Evolutionary conservation across 2,329 filamentous ascomycete species (phyloP), one percentile per base, ranked within the genome.

Genomic region (Xylogone sp.): DNA sequence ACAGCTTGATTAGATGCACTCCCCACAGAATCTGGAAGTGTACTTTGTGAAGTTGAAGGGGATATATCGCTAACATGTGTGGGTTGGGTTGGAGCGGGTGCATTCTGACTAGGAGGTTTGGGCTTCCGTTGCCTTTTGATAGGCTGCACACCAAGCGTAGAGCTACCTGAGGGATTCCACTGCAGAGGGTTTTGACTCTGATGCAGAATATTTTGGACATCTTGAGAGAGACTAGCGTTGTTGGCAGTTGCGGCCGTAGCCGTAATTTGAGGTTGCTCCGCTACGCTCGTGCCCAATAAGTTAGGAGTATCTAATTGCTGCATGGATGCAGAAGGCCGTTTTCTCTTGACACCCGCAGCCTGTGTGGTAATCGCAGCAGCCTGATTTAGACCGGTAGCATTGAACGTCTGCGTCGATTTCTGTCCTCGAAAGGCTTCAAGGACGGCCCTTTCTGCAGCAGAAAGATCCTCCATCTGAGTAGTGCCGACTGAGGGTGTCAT

Each of bases 81-180:
- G 45, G 61, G 61, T 49, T 54, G 62, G 39, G 50, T 55, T 44
- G 58, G 53, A 9, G 59, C 55, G 42, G 59, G 54, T 44, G 67
- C 49, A 53, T 53, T 45, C 27, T 54, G 13, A 47, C 55, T 60
- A 16, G 64, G 43, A 13, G 67, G 65, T 45, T 66, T 70, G 18
- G 61, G 62, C 50, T 71, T 74, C 12, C 69, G 63, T 49, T 70
- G 69, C 24, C 69, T 64, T 52, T 74, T 75, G 2, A 69, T 53
- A 42, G 66, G 58, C 12, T 70, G 68, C 1, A 60, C 53, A 31
- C 59, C 53, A 13, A 59, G 52, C 13, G 59, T 57, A 42, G 53
- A 51, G 24, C 52, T 55, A 19, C 61, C 62, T 9, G 62, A 57
- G 24, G 59, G 46, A 43, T 55, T 53, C 58, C 64, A 65, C 51